These are phyloP conservation scores for Przewalskia tangutica DNA, from an alignment of 257 asterid species.

Conservation along the genomic window DNA sequence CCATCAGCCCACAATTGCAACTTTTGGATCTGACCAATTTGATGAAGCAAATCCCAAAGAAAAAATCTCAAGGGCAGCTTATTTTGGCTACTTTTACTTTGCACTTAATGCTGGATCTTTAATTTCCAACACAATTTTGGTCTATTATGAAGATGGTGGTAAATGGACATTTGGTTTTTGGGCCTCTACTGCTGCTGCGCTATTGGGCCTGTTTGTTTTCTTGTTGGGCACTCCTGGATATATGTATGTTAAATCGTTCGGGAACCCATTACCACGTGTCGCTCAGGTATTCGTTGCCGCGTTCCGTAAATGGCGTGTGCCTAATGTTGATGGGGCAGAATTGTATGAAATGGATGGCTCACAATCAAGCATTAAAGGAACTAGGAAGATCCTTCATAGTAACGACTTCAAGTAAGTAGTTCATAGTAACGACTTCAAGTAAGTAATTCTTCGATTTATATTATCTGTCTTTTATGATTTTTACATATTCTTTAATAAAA, in stretches of 20 bases:
- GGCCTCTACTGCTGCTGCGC: constrained; percentile 47
- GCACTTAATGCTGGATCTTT: constrained; percentile 64
- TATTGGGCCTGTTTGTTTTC: constrained; percentile 26
- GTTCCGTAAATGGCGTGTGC: constrained; percentile 18
- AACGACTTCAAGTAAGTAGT: constrained; percentile 38
- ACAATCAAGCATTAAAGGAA: constrained; percentile 45
- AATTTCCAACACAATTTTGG: constrained; percentile 62
- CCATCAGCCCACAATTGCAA: constrained; percentile 75
- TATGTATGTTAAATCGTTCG: constrained; percentile 38
- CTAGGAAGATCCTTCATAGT: constrained; percentile 53
- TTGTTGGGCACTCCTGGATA: constrained; percentile 41
- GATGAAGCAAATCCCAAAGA: constrained; percentile 29
- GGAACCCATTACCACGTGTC: constrained; percentile 61
- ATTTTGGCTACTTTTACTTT: constrained; percentile 61
- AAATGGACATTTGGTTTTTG: constrained; percentile 62
- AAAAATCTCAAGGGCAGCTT: constrained; percentile 24
- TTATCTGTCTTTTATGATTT: background rate
- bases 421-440: constrained; percentile 40
- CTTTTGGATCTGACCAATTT: constrained; percentile 75
- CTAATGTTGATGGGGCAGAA: constrained; percentile 4
- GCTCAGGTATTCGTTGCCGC: constrained; percentile 56
- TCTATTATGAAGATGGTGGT: constrained; percentile 60
- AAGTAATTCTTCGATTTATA: background rate
- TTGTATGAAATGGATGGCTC: constrained; percentile 49
- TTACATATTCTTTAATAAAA: background rate